These are phyloP conservation scores for Entomortierella beljakovae DNA, from an alignment of 192 early-diverging fungal species.

Conservation along the genomic window DNA sequence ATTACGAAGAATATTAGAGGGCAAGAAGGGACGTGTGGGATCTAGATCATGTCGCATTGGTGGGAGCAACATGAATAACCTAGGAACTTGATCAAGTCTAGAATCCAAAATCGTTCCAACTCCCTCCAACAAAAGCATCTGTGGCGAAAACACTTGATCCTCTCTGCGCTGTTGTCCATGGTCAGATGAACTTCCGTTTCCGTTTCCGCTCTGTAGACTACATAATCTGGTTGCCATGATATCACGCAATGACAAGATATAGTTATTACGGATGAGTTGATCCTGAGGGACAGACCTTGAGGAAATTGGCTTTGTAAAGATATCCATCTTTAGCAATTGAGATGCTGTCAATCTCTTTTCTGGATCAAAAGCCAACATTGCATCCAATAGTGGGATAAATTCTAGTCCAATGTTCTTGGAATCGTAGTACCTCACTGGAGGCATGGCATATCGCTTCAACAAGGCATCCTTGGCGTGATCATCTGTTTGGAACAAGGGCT, in stretches of 20 bases:
- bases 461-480: constrained; percentile 36
- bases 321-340: constrained; percentile 34
- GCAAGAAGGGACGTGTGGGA: constrained; percentile 12
- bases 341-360: constrained; percentile 21
- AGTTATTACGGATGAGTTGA: constrained; percentile 33
- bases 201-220: constrained; percentile 4
- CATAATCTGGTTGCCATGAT: constrained; percentile 33
- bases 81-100: constrained; percentile 38
- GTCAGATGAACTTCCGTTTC: no score
- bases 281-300: constrained; percentile 7
- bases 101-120: constrained; percentile 43
- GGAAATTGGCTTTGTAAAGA: constrained; percentile 27
- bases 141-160: neutral
- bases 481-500: constrained; percentile 38
- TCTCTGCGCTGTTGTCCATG: neutral
- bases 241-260: constrained; percentile 32
- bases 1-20: constrained; percentile 32
- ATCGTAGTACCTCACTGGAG: constrained; percentile 41
- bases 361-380: constrained; percentile 37
- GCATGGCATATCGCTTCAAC: neutral
- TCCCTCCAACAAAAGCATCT: constrained; percentile 39
- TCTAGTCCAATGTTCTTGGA: constrained; percentile 7
- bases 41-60: constrained; percentile 30
- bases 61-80: constrained; percentile 53
- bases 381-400: constrained; percentile 30